Evolutionary conservation across 257 asterid genomes (phyloP).

Genomic region (Solanum habrochaites): DNA sequence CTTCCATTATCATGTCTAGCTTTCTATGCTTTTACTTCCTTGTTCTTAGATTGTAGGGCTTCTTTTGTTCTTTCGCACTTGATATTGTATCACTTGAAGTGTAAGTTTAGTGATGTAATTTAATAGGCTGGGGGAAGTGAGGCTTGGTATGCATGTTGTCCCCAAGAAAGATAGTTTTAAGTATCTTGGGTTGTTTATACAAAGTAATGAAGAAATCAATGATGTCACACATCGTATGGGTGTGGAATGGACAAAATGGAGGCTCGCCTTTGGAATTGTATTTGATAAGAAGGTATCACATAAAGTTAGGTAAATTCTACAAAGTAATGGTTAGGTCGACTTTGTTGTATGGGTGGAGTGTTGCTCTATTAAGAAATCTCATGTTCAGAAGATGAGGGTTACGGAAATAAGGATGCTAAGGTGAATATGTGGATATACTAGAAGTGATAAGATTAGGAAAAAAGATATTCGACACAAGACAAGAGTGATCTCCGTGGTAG

Average conservation of each 20-base stretch:
- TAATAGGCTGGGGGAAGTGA: not conserved
- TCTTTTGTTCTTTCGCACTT: too few species aligned
- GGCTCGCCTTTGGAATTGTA: not conserved
- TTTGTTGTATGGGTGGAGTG: not conserved
- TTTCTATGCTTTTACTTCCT: too few species aligned
- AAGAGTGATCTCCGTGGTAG: not conserved
- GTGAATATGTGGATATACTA: not conserved
- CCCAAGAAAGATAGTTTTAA: not conserved
- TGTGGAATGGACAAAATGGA: not conserved
- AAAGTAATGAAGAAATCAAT: not conserved
- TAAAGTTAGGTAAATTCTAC: not conserved
- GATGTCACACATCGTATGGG: not conserved
- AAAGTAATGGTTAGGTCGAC: not conserved
- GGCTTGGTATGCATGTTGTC: not conserved
- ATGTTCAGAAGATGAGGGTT: not conserved
- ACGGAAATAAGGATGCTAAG: not conserved
- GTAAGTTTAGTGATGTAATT: not conserved
- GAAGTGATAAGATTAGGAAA: not conserved
- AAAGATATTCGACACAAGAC: not conserved
- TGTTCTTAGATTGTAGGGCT: too few species aligned
- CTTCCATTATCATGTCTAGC: too few species aligned
- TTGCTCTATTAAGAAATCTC: not conserved
- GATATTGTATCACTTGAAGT: not conserved
- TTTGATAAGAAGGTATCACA: not conserved
- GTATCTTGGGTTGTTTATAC: not conserved